Evolutionary conservation across 352 stramenopile genomes (phyloP).

Genomic region (Peronospora farinosa): DNA sequence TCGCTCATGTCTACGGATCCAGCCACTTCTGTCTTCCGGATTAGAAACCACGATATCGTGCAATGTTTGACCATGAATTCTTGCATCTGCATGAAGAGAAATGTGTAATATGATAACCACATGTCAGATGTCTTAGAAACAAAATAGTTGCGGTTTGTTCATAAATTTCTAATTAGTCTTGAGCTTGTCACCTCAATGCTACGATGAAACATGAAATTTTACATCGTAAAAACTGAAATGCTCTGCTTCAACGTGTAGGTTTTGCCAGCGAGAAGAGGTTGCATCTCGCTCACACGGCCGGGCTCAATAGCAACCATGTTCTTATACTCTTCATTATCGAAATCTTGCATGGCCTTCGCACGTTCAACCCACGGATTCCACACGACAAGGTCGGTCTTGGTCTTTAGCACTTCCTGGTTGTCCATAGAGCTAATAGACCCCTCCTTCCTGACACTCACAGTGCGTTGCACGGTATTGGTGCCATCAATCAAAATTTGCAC

Average conservation of each 20-base stretch:
- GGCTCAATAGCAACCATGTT: slow-evolving; percentile 90
- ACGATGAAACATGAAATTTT: neutral
- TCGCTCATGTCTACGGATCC: too few species aligned
- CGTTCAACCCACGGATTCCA: slow-evolving; percentile 93
- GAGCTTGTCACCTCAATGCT: neutral
- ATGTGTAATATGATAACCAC: too few species aligned
- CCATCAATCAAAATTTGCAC: slow-evolving; percentile 52
- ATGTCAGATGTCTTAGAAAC: too few species aligned
- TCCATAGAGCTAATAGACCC: slow-evolving; percentile 37
- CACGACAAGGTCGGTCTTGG: slow-evolving; percentile 74
- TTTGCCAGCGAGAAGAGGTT: slow-evolving; percentile 34
- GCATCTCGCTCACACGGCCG: slow-evolving; percentile 57
- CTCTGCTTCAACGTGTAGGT: slow-evolving; percentile 39
- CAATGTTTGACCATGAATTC: too few species aligned
- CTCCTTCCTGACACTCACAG: slow-evolving; percentile 60
- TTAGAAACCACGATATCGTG: too few species aligned
- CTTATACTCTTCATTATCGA: slow-evolving; percentile 91
- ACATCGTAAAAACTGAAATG: slow-evolving; percentile 18
- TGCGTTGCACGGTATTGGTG: slow-evolving; percentile 34
- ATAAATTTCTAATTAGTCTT: too few species aligned
- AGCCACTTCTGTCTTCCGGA: too few species aligned
- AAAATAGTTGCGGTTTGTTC: too few species aligned
- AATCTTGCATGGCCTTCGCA: slow-evolving; percentile 88
- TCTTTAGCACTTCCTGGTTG: slow-evolving; percentile 11
- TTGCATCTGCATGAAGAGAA: too few species aligned